Conservation (phyloP, 495 filamentous ascomycete species). For the Articulospora tetracladia region DNA sequence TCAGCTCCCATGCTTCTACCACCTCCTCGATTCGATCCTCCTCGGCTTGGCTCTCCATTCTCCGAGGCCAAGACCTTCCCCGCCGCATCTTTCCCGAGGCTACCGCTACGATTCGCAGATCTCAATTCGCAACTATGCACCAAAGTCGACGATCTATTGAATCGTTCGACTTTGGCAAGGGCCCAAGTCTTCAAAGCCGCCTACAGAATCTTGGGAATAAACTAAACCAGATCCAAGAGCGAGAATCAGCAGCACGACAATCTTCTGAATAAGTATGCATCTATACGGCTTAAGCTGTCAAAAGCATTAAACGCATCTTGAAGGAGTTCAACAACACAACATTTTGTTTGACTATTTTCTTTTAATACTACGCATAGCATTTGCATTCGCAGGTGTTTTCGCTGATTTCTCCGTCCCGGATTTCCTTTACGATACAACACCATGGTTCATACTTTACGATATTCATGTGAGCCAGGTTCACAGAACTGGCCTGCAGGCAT, state of each 20-base stretch:
- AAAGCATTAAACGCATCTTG: background rate
- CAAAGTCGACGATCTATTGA: conserved; percentile 26
- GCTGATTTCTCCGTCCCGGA: background rate
- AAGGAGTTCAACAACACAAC: background rate
- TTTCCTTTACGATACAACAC: background rate
- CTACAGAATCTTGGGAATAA: conserved; percentile 48
- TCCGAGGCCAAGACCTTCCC: conserved; percentile 43
- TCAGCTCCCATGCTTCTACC: conserved; percentile 13
- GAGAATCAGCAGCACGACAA: conserved; percentile 28
- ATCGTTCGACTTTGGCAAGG: conserved; percentile 27
- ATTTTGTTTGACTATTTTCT: background rate
- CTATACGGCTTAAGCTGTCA: background rate
- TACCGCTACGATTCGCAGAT: conserved; percentile 34
- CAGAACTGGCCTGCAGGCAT: background rate
- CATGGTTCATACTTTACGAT: background rate
- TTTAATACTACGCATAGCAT: background rate
- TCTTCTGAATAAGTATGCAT: conserved; percentile 1
- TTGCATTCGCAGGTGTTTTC: conserved; percentile 2
- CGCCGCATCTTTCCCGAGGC: conserved; percentile 38
- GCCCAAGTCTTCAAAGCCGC: conserved; percentile 35
- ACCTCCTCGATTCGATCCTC: conserved; percentile 27
- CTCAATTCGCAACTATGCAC: conserved; percentile 27
- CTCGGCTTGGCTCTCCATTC: conserved; percentile 46
- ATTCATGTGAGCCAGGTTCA: background rate
- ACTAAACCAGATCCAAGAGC: conserved; percentile 39